A percentile compares a stretch with the other conserved stretches of the same genome.
These are phyloP conservation scores for Amylostereum chailletii DNA, from an alignment of 1,284 basidiomycete genomes.

Conservation along the genomic window DNA sequence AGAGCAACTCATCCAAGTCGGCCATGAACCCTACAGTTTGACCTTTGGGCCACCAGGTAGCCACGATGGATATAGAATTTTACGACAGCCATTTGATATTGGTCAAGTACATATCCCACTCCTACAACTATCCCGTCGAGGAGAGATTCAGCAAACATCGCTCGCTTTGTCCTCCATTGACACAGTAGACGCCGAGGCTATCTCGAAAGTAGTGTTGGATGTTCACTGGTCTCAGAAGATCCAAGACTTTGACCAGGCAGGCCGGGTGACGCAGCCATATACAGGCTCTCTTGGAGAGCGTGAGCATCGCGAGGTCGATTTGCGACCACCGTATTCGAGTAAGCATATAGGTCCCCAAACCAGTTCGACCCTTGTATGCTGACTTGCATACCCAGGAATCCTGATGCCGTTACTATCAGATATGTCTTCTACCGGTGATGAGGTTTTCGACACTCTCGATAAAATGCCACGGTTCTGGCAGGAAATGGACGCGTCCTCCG, in stretches of 20 bases:
- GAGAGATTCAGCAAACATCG: conserved; percentile 37
- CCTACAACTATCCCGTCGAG: conserved; percentile 39
- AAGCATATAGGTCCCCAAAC: conserved; percentile 10
- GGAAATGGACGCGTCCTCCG: conserved; percentile 32
- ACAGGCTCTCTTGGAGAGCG: conserved; percentile 23
- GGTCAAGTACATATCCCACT: conserved; percentile 25
- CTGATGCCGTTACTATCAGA: conserved; percentile 24
- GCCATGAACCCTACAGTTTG: too few relatives aligned
- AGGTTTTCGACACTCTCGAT: conserved; percentile 34
- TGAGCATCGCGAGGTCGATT: conserved; percentile 35
- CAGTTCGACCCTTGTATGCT: too few relatives aligned
- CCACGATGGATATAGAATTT: not conserved
- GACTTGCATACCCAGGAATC: conserved; percentile 4
- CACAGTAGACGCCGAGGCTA: not conserved
- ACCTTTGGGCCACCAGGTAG: not conserved
- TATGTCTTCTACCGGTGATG: conserved; percentile 18
- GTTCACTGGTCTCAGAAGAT: conserved; percentile 35
- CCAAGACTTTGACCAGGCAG: conserved; percentile 22
- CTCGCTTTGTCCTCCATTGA: conserved; percentile 18
- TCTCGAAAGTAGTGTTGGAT: conserved; percentile 1
- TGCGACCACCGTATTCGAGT: conserved; percentile 46
- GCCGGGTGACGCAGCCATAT: conserved; percentile 10
- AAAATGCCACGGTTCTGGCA: conserved; percentile 50
- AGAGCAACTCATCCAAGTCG: too few relatives aligned
- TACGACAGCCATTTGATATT: not conserved